Conservation (phyloP, 345 rosid species). For the Eucalyptus shirleyi region DNA sequence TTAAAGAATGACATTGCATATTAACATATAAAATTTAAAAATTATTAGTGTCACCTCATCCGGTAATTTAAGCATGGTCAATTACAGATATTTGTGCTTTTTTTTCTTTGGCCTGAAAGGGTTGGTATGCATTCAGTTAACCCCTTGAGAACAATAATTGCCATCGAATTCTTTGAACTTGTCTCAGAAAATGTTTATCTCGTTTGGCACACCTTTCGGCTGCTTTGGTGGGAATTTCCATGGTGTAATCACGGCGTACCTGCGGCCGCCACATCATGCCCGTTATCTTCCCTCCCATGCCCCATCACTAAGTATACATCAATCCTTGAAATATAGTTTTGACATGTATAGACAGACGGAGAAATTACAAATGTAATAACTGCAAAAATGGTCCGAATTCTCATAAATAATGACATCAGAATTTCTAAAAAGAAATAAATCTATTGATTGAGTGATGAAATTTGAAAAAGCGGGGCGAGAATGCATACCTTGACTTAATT, state of each 20-base stretch:
- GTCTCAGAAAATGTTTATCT: not conserved
- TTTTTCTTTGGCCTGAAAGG: not conserved
- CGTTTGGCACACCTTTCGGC: not conserved
- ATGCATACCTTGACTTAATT: too few relatives aligned
- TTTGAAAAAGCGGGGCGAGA: not conserved
- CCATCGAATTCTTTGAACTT: not conserved
- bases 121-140: not conserved
- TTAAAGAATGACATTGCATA: accelerated
- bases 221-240: not conserved
- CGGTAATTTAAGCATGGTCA: not conserved
- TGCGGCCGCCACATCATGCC: too few relatives aligned
- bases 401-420: not conserved
- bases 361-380: not conserved
- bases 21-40: too few relatives aligned
- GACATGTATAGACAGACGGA: not conserved
- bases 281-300: not conserved
- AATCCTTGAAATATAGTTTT: not conserved
- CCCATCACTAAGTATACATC: not conserved
- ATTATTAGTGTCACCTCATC: not conserved
- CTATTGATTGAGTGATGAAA: not conserved
- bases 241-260: not conserved
- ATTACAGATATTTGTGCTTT: not conserved
- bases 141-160: not conserved
- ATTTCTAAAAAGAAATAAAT: not conserved
- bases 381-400: not conserved